phyloP scores from a whole-genome alignment of 2,329 filamentous ascomycete species.

The Nothomitra cinnamomea region DNA sequence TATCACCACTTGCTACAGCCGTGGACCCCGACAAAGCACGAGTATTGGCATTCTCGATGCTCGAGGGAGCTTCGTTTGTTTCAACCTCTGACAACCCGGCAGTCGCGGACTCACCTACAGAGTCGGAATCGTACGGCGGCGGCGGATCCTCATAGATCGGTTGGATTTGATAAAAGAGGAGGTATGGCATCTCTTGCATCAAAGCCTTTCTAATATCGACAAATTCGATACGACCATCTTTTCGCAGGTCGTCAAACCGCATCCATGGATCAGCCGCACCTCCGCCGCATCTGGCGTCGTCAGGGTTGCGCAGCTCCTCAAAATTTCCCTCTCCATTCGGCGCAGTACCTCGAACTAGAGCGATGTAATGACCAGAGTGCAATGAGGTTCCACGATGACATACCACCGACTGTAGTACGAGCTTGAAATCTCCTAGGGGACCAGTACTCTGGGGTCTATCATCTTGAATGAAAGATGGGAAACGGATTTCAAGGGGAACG shows the following conservation, averaged over 20 bases:
- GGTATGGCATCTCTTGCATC: slow-evolving; percentile 77
- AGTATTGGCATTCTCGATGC: background rate
- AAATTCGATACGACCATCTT: slow-evolving; percentile 49
- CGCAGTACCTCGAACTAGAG: slow-evolving; percentile 60
- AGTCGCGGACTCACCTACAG: background rate
- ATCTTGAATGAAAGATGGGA: slow-evolving; percentile 82
- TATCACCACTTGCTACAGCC: background rate
- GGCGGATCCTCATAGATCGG: slow-evolving; percentile 52
- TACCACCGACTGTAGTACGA: slow-evolving; percentile 78
- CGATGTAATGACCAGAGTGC: slow-evolving; percentile 80
- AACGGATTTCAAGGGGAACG: slow-evolving; percentile 65
- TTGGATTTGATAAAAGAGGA: slow-evolving; percentile 88
- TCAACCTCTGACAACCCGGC: background rate
- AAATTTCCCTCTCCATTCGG: slow-evolving; percentile 27
- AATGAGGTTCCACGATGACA: slow-evolving; percentile 79
- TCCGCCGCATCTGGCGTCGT: slow-evolving; percentile 26
- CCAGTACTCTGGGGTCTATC: slow-evolving; percentile 51
- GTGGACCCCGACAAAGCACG: background rate
- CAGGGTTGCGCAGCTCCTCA: slow-evolving; percentile 36
- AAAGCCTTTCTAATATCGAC: slow-evolving; percentile 67
- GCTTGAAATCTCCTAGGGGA: slow-evolving; percentile 73
- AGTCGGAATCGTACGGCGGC: background rate
- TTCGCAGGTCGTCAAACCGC: slow-evolving; percentile 70
- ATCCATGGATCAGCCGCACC: slow-evolving; percentile 65
- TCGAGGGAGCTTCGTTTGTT: background rate